Conservation (phyloP, 2,329 filamentous ascomycete genomes). For the Aspergillus calidoustus region DNA sequence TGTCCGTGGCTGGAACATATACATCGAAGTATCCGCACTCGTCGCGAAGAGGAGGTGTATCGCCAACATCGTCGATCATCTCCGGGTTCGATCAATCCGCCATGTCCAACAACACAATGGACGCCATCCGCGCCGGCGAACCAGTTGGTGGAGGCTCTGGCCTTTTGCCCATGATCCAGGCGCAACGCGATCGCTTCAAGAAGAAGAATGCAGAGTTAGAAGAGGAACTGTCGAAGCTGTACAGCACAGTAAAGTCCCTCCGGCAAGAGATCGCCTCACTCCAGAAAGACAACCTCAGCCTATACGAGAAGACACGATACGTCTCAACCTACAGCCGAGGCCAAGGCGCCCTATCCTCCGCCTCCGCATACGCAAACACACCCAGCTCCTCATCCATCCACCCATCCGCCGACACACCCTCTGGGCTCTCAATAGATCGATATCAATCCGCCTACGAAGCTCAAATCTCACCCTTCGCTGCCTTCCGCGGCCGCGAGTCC, state of each 20-base stretch:
- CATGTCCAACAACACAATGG: slow-evolving; percentile 55
- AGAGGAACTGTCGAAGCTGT: slow-evolving; percentile 81
- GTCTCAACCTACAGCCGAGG: slow-evolving; percentile 88
- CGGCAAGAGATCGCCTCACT: slow-evolving; percentile 88
- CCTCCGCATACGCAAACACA: slow-evolving; percentile 65
- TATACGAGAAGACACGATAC: slow-evolving; percentile 98
- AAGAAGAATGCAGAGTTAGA: slow-evolving; percentile 92
- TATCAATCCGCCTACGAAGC: slow-evolving; percentile 94
- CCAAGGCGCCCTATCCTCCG: slow-evolving; percentile 63
- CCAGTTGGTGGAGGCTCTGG: slow-evolving; percentile 77
- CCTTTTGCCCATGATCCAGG: slow-evolving; percentile 97
- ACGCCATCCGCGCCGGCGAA: slow-evolving; percentile 67
- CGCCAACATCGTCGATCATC: slow-evolving; percentile 96
- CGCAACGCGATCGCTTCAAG: slow-evolving; percentile 97
- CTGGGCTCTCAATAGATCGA: slow-evolving; percentile 74
- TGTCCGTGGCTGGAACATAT: slow-evolving; percentile 92
- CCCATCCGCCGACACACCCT: slow-evolving; percentile 62
- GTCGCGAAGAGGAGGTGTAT: slow-evolving; percentile 71
- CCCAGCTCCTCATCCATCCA: slow-evolving; percentile 75
- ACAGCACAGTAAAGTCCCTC: slow-evolving; percentile 80
- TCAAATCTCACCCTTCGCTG: slow-evolving; percentile 93
- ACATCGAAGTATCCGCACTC: slow-evolving; percentile 77
- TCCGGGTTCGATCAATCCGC: slow-evolving; percentile 84
- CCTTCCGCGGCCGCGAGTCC: slow-evolving; percentile 91
- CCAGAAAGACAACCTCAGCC: slow-evolving; percentile 92